Evolutionary conservation across 495 filamentous ascomycete genomes (phyloP), one percentile per base, ranked within the genome.

Genomic region (Hyaloscypha finlandica): DNA sequence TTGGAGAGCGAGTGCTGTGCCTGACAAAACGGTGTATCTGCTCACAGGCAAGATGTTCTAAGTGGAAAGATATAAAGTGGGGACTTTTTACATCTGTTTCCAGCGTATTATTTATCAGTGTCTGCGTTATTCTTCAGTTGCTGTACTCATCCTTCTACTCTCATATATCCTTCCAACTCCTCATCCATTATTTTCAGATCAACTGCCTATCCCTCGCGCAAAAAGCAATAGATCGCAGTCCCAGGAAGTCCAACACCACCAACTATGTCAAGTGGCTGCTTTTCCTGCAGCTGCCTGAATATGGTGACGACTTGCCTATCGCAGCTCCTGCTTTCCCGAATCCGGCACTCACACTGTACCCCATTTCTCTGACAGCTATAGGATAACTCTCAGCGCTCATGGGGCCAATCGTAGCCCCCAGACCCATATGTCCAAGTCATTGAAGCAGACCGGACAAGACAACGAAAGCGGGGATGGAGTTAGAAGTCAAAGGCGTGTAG

Each of bases 131-230:
- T 1, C 35, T 29, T 53, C 22, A 2, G 4, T n/a, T 53, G 19
- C 19, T 20, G 4, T 56, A 6, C 22, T 56, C 53, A 56, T 25
- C 60, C 60, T 48, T 33, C 60, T 30, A 53, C 60, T 48, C 39
- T 63, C 60, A 63, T 53, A 53, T 32, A 63, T 20, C 6, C 1
- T 48, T 63, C 60, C 52, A 63, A 63, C 9, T 63, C 22, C 42
- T 53, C 42, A 63, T 63, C 60, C 60, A 63, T 63, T 8, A 33
- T 5, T 30, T 52, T 53, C 39, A 53, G 48, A 33, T 63, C 60
- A 3, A 63, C 60, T 31, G 37, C 60, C 22, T 30, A 32, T 14
- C 42, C 60, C 42, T 63, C 60, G 22, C 25, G 60, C 31, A 63
- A 33, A 22, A 63, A 63, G 16, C 39, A 52, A 53, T 63, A 63